Base-by-base conservation (phyloP, 2,329 filamentous ascomycete species). In the Ascochyta lentis region DNA sequence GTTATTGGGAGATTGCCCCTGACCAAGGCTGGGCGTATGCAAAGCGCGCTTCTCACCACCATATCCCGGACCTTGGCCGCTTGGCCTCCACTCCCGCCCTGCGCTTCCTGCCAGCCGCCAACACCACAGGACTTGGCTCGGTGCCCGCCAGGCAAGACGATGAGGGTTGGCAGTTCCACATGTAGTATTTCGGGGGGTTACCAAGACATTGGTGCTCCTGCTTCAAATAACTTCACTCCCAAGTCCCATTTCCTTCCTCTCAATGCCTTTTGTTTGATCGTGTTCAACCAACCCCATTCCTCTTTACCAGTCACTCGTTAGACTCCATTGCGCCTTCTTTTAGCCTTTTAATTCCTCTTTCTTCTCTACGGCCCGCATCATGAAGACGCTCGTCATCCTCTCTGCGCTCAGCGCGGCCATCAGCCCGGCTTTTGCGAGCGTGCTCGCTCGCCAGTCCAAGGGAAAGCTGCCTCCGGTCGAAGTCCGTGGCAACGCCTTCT, bases 401-500 rank as follows among this genome's bases (percentile, higher is more conserved):
- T 64, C 69, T 59, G 45, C 64, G 12, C 42, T 73, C 35, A 65
- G 64, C 43, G 68, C 70, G 15, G 63, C 61, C 22, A 55, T 73
- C 35, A 63, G 61, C 40, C 66, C 71, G 9, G 67, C 58, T 29
- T 59, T 74, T 19, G 70, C 66, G 37, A 60, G 53, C 49, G 47
- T 64, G 23, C 46, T 68, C 33, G 44, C 58, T 42, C 67, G 71
- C 29, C 68, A 72, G 51, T 53, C 60, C 12, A 67, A 72, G 51
- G 71, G 71, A 65, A 80, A 77, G 40, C 68, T 86, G 26, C 80
- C 82, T 9, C 73, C 83, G 10, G 78, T 88, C 66, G 81, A 79
- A 23, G 83, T 86, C 61, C 83, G 83, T 72, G 84, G 86, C 68
- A 87, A 88, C 73, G 82, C 86, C 53, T 89, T 89, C 77, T 89